Evolutionary conservation across 2,329 filamentous ascomycete genomes (phyloP).

Genomic region (Aspergillus transmontanensis): DNA sequence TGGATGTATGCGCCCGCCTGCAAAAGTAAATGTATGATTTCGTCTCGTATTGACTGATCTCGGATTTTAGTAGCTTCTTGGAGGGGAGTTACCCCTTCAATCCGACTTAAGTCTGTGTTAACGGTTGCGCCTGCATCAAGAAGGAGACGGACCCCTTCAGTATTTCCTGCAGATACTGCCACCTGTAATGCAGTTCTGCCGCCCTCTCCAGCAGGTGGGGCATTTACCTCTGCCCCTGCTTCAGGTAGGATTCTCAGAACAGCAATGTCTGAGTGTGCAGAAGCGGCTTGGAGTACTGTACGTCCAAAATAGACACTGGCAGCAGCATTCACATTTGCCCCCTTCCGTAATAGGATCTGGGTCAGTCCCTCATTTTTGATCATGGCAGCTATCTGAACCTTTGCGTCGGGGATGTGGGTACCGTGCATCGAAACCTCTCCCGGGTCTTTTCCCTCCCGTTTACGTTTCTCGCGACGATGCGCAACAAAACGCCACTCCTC

Average conservation of each 20-base stretch:
- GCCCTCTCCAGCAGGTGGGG: too few species aligned
- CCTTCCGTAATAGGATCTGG: too few species aligned
- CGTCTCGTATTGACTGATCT: background rate
- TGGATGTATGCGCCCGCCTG: background rate
- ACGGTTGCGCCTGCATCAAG: conserved; percentile 22
- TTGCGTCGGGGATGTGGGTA: conserved; percentile 16
- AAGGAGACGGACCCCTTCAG: conserved; percentile 7
- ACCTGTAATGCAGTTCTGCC: too few species aligned
- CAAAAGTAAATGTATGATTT: background rate
- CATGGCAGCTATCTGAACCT: conserved; percentile 9
- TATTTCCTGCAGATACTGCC: too few species aligned
- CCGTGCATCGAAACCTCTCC: background rate
- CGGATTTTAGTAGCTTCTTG: background rate
- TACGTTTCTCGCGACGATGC: conserved; percentile 17
- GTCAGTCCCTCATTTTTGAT: too few species aligned
- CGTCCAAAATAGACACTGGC: too few species aligned
- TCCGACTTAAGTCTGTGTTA: conserved; percentile 12
- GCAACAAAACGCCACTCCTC: conserved; percentile 24
- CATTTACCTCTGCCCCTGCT: too few species aligned
- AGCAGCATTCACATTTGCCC: too few species aligned
- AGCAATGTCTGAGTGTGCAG: too few species aligned
- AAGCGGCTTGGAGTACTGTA: too few species aligned
- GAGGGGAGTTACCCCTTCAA: conserved; percentile 8
- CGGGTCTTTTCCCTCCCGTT: background rate
- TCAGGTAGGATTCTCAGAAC: too few species aligned